These are phyloP conservation scores for Chrysanthemum lavandulifolium DNA, from an alignment of 129 eudicot species.

Conservation along the genomic window DNA sequence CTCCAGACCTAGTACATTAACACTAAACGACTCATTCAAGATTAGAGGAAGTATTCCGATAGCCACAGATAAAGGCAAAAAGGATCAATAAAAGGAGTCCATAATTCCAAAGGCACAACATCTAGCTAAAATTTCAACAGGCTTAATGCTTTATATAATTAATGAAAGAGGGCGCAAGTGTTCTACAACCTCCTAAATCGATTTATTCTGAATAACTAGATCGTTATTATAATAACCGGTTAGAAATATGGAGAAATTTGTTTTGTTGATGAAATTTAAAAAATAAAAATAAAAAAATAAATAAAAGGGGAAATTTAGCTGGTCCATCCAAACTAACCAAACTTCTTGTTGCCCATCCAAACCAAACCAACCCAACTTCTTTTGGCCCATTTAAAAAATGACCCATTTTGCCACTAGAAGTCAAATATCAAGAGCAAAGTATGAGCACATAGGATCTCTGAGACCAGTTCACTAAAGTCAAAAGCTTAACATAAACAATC, in stretches of 20 bases:
- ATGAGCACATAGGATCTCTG: conserved; percentile 3
- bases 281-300: too few species aligned
- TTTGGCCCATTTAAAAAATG: not conserved
- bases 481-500: conserved; percentile 9
- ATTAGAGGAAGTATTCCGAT: not conserved
- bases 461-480: not conserved
- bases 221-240: not conserved
- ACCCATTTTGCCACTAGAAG: not conserved
- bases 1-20: not conserved
- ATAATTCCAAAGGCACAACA: not conserved
- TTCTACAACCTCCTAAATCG: not conserved
- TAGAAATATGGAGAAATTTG: not conserved
- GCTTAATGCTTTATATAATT: not conserved
- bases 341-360: not conserved
- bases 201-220: not conserved
- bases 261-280: too few species aligned
- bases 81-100: not conserved
- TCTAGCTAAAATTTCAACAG: not conserved
- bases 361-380: not conserved
- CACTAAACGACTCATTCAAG: not conserved
- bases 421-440: not conserved
- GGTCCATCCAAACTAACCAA: not conserved
- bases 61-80: not conserved
- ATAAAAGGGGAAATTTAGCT: not conserved
- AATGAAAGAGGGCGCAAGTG: not conserved